Conservation (phyloP, 257 asterid genomes). For the Nicotiana attenuata region DNA sequence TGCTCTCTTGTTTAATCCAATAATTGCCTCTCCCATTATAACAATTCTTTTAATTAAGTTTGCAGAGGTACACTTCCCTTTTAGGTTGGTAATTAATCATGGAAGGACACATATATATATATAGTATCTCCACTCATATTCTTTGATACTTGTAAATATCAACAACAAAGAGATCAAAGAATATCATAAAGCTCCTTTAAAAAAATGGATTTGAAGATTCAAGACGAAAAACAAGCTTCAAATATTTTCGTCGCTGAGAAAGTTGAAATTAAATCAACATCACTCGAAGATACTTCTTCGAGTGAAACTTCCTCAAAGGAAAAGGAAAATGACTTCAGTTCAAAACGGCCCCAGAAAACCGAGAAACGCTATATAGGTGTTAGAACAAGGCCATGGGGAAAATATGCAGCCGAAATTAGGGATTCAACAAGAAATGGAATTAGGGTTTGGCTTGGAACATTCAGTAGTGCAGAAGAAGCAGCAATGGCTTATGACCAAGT, state of each 20-base stretch:
- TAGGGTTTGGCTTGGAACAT: slow-evolving; percentile 45
- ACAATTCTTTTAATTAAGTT: not conserved
- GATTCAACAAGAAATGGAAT: slow-evolving; percentile 38
- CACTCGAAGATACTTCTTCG: not conserved
- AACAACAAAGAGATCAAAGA: not conserved
- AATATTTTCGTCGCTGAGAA: not conserved
- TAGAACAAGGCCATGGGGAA: slow-evolving; percentile 36
- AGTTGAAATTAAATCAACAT: no score
- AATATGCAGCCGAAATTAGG: slow-evolving; percentile 34
- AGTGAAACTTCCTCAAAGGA: not conserved
- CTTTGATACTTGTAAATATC: not conserved
- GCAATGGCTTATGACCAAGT: slow-evolving; percentile 40
- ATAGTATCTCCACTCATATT: not conserved
- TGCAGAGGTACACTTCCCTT: not conserved
- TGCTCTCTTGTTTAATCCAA: slow-evolving; percentile 1
- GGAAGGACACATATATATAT: no score
- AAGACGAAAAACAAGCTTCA: not conserved
- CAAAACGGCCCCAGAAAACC: not conserved
- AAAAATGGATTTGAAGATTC: not conserved
- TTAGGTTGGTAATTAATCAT: not conserved
- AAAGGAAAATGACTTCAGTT: not conserved
- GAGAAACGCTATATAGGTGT: slow-evolving; percentile 28
- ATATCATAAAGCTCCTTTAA: no score
- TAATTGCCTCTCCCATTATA: not conserved
- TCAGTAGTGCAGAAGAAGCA: slow-evolving; percentile 29